Evolutionary conservation across 164 flowering plant genomes (phyloP), one percentile per base, ranked within the genome.

Genomic region (Magnolia officinalis): DNA sequence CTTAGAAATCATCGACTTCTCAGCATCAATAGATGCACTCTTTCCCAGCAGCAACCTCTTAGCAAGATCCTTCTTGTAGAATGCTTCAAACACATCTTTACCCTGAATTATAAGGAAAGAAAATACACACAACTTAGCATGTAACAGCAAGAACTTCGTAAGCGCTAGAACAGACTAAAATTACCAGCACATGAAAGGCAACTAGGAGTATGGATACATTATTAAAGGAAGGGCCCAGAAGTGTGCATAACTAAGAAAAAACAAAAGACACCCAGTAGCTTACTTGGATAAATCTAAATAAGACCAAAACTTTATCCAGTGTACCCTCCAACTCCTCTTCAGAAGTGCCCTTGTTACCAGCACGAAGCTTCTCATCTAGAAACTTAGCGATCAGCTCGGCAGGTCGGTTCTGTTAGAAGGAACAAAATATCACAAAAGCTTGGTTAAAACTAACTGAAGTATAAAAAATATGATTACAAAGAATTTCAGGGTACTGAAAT

Each of bases 1-100:
- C 95, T 96, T 96, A 6, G 99, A 90, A 67, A 96, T 96, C 96
- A 96, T 96, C 1, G 99, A 96, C 82, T 96, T 96, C 84, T 96
- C 99, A 52, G 99, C 99, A 90, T 96, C 99, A 80, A 94, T 94
- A 37, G 98, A 94, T 71, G 99, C 98, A 89, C 99, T 96, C 85
- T 96, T 96, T 64, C 99, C 96, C 79, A 96, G 83, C 76, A 96
- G 82, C 49, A 96, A 82, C 81, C 99, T 85, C 83, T 96, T 96
- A 8, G 99, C 99, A 82, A 96, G 97, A 88, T 96, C 98, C 83
- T 96, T 96, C 88, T 96, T 96, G 71, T 96, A 96, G 80, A 96
- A 96, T 79, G 99, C 99, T 86, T 96, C 99, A 80, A 96, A 96
- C 50, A 96, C 99, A 85, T 96, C 99, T 79, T 96, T 96, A 70